Evolutionary conservation across 371 early-diverging fungal genomes (phyloP).

Genomic region (Catenaria anguillulae): DNA sequence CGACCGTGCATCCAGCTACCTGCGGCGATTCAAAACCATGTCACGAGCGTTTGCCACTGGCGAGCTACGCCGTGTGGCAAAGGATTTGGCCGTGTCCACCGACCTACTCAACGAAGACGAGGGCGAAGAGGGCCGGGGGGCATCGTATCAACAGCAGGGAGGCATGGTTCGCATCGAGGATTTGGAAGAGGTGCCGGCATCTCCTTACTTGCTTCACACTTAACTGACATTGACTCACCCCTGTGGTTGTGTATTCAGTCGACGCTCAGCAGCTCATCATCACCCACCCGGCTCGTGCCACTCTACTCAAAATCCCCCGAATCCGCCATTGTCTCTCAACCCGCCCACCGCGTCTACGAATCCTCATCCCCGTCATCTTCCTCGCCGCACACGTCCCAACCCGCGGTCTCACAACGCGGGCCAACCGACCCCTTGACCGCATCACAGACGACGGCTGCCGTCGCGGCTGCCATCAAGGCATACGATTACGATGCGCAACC

Average conservation of each 20-base stretch:
- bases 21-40: slow-evolving; percentile 33
- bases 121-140: background rate
- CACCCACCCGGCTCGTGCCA: background rate
- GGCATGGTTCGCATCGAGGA: background rate
- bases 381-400: too few relatives aligned
- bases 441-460: background rate
- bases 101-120: background rate
- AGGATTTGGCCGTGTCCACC: background rate
- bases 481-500: background rate
- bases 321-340: background rate
- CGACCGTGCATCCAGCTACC: slow-evolving; percentile 29
- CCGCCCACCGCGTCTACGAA: background rate
- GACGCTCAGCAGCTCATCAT: background rate
- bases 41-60: slow-evolving; percentile 34
- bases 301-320: background rate
- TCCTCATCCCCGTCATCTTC: too few relatives aligned
- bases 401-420: too few relatives aligned
- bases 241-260: too few relatives aligned
- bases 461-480: background rate
- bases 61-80: slow-evolving; percentile 12
- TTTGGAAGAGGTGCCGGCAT: background rate
- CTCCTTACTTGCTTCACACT: too few relatives aligned
- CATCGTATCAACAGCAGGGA: background rate
- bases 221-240: too few relatives aligned
- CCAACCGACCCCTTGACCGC: too few relatives aligned